Conservation (phyloP, 371 early-diverging fungal genomes). For the Mucor racemosus region DNA sequence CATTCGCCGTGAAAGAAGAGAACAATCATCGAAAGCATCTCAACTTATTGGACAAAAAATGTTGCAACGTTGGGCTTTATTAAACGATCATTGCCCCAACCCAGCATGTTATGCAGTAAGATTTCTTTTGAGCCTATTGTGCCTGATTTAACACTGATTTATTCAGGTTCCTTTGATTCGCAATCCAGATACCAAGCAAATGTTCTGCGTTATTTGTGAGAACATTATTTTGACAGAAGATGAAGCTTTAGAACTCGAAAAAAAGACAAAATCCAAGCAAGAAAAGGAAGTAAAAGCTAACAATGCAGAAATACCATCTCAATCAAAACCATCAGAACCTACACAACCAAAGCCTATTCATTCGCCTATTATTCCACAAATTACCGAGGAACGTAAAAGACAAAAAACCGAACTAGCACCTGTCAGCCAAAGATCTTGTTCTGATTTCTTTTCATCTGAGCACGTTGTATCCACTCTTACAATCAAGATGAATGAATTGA, state of each 20-base stretch:
- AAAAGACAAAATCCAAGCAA: slow-evolving; percentile 6
- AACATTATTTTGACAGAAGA: slow-evolving; percentile 40
- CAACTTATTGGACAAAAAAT: slow-evolving; percentile 70
- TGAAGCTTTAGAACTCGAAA: slow-evolving; percentile 15
- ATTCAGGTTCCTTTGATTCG: slow-evolving; percentile 66
- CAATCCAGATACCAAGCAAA: slow-evolving; percentile 58
- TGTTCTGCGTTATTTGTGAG: slow-evolving; percentile 72
- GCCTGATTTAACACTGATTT: not conserved
- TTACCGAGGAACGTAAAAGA: slow-evolving; percentile 7
- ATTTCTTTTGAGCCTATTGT: not conserved
- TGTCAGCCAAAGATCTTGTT: not conserved
- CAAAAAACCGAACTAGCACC: slow-evolving; percentile 14
- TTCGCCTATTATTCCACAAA: not conserved
- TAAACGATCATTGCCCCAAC: slow-evolving; percentile 71
- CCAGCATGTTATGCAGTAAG: slow-evolving; percentile 64
- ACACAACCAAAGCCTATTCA: slow-evolving; percentile 6
- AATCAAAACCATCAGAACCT: not conserved
- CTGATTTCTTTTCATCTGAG: not conserved
- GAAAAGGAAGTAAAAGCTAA: not conserved
- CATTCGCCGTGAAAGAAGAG: slow-evolving; percentile 40
- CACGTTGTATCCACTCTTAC: slow-evolving; percentile 18
- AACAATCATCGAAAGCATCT: slow-evolving; percentile 68
- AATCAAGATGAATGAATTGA: slow-evolving; percentile 26
- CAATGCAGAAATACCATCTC: no score
- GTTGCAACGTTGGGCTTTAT: slow-evolving; percentile 72